phyloP scores from a whole-genome alignment of 2,329 filamentous ascomycete genomes.

The Trichoderma atrobrunneum region DNA sequence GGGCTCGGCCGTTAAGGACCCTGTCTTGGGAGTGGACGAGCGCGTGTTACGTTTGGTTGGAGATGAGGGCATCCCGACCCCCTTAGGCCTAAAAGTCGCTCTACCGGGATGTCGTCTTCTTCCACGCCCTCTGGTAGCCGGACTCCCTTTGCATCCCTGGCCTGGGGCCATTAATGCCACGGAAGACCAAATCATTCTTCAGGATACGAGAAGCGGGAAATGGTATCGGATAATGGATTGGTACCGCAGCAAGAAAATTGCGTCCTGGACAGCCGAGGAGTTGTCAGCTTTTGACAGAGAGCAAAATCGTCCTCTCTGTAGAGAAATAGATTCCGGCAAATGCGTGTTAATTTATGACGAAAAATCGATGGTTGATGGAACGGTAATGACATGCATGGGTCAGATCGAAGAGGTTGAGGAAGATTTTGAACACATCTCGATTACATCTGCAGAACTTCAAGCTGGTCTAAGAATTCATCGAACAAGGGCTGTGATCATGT shows the following conservation, averaged over 20 bases:
- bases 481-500: conserved; percentile 17
- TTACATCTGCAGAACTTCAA: background rate
- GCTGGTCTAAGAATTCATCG: conserved; percentile 6
- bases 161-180: conserved; percentile 15
- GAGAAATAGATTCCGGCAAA: conserved; percentile 19
- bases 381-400: conserved; percentile 17
- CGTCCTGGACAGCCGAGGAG: conserved; percentile 22
- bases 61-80: conserved; percentile 21
- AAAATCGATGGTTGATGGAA: background rate
- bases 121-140: background rate
- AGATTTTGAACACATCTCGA: background rate
- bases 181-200: conserved; percentile 23
- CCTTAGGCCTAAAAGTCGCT: conserved; percentile 21
- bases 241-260: conserved; percentile 24
- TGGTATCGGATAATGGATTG: conserved; percentile 25
- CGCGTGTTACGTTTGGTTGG: conserved; percentile 21
- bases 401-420: conserved; percentile 1
- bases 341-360: conserved; percentile 21
- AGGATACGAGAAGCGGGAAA: conserved; percentile 9
- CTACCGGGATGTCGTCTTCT: conserved; percentile 20
- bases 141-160: conserved; percentile 21
- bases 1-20: conserved; percentile 21
- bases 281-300: conserved; percentile 17
- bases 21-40: conserved; percentile 22
- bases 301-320: conserved; percentile 21